Conservation (phyloP, 2,329 filamentous ascomycete species). For the Venturia carpophila region DNA sequence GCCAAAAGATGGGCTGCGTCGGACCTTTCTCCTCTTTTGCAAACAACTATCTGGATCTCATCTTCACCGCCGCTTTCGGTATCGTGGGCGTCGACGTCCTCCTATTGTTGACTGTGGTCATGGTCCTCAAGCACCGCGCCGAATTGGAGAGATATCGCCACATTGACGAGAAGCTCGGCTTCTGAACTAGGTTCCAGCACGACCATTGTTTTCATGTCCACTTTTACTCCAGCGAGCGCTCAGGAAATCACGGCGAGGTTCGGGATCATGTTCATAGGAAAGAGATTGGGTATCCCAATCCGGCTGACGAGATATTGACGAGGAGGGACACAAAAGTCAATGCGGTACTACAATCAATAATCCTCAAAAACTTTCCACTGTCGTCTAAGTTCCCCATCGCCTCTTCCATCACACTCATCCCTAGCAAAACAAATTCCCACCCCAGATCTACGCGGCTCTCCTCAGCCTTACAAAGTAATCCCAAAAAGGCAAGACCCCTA, state of each 20-base stretch:
- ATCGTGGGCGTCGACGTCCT: slow-evolving; percentile 66
- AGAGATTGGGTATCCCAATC: background rate
- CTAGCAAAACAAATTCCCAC: too few species aligned
- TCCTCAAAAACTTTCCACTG: too few species aligned
- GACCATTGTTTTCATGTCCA: background rate
- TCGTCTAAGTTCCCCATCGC: too few species aligned
- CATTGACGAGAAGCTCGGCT: slow-evolving; percentile 66
- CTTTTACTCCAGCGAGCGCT: background rate
- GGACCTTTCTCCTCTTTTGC: slow-evolving; percentile 59
- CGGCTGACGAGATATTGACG: background rate
- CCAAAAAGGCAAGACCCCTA: too few species aligned
- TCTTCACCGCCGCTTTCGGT: slow-evolving; percentile 74
- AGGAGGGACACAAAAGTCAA: background rate
- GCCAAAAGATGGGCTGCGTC: slow-evolving; percentile 62
- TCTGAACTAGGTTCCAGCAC: too few species aligned
- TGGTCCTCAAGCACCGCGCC: slow-evolving; percentile 71
- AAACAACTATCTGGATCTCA: slow-evolving; percentile 63
- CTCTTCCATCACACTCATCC: too few species aligned
- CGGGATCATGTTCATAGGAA: background rate
- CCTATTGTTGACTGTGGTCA: slow-evolving; percentile 62
- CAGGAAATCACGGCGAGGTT: background rate
- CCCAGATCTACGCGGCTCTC: too few species aligned
- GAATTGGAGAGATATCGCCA: slow-evolving; percentile 70
- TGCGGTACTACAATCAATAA: background rate
- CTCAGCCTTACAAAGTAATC: too few species aligned